A percentile compares a stretch with the other conserved stretches of the same genome.
phyloP scores from a whole-genome alignment of 306 rosid genomes.

The Vachellia pachyceras region DNA sequence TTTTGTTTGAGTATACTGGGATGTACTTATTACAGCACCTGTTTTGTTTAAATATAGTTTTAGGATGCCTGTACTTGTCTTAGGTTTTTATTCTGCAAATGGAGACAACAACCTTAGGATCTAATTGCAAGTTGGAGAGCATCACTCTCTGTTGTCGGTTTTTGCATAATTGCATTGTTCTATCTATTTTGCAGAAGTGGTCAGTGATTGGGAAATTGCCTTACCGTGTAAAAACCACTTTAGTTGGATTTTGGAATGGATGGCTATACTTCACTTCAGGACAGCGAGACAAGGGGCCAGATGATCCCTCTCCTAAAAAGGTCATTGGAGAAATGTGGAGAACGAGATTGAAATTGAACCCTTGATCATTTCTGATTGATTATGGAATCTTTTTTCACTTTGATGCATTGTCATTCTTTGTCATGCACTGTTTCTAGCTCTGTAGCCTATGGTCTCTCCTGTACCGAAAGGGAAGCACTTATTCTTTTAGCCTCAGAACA shows the following conservation, averaged over 20 bases:
- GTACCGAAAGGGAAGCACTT: conserved; percentile 19
- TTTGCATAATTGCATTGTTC: conserved; percentile 30
- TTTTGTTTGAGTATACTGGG: no score
- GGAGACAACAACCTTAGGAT: not conserved
- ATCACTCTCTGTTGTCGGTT: conserved; percentile 23
- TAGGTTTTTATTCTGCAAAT: conserved; percentile 6
- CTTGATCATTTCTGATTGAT: conserved; percentile 42
- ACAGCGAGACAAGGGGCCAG: conserved; percentile 86
- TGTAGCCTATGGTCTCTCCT: conserved; percentile 20
- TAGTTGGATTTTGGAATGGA: conserved; percentile 89
- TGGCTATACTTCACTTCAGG: conserved; percentile 95
- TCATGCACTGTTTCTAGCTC: not conserved
- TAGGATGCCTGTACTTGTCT: conserved; percentile 20
- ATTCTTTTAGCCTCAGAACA: conserved; percentile 36
- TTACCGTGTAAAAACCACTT: conserved; percentile 85
- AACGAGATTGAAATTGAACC: conserved; percentile 65
- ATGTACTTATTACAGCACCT: not conserved
- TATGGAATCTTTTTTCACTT: conserved; percentile 18
- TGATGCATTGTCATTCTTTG: not conserved
- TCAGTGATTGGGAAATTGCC: conserved; percentile 88
- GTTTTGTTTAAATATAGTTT: conserved; percentile 28
- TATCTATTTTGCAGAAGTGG: conserved; percentile 72
- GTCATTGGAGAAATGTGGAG: conserved; percentile 87
- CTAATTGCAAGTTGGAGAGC: conserved; percentile 20
- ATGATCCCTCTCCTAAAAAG: conserved; percentile 85